A percentile compares a stretch with the other conserved stretches of the same genome.
phyloP scores from a whole-genome alignment of 768 basidiomycete species.

The Russula vinacea region DNA sequence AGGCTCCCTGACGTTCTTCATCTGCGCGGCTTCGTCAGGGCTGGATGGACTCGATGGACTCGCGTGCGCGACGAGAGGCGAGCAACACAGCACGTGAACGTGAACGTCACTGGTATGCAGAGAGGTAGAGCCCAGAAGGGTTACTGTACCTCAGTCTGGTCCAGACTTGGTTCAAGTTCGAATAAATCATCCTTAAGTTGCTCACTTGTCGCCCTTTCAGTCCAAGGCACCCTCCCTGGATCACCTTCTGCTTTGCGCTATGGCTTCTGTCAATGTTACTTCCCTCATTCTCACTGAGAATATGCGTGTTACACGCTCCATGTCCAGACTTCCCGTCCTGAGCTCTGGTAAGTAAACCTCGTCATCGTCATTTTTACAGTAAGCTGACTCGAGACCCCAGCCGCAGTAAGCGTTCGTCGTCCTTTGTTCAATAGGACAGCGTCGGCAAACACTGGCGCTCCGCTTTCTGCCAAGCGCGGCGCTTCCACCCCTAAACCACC shows the following conservation, averaged over 20 bases:
- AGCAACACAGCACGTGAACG: no score
- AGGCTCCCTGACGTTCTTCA: no score
- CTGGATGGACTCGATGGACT: no score
- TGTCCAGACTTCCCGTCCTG: slow-evolving; percentile 11
- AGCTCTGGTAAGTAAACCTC: slow-evolving; percentile 7
- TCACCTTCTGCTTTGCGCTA: neutral
- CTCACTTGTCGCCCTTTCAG: neutral
- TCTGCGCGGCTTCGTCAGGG: no score
- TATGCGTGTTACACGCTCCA: slow-evolving; percentile 22
- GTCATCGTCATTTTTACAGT: neutral
- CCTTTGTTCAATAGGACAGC: slow-evolving; percentile 14
- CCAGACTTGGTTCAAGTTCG: neutral
- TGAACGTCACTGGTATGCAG: no score
- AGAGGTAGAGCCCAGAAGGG: no score
- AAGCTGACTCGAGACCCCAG: neutral
- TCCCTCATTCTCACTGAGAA: slow-evolving; percentile 23
- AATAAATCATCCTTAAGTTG: neutral
- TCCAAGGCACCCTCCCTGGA: neutral
- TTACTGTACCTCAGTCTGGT: no score
- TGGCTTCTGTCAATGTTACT: slow-evolving; percentile 12
- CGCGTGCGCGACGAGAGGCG: no score
- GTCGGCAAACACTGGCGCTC: slow-evolving; percentile 1
- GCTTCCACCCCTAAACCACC: neutral
- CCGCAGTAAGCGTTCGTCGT: slow-evolving; percentile 15
- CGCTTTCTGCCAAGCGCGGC: slow-evolving; percentile 2